A percentile compares a stretch with the other conserved stretches of the same genome.
Conservation (phyloP, 345 rosid genomes). For the Lepidium sativum region DNA sequence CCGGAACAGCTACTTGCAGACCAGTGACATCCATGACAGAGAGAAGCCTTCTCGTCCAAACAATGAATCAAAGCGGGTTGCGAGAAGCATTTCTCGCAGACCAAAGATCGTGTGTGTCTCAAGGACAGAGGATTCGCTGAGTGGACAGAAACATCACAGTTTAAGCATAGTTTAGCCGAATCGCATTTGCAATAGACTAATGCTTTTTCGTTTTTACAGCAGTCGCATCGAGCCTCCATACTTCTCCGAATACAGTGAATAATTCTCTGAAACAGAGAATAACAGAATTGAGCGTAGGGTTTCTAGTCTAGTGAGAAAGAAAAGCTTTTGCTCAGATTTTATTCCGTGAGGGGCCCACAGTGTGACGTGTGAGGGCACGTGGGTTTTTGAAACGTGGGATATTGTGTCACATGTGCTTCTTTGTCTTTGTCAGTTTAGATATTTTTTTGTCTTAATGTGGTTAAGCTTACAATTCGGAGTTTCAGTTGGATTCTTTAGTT, state of each 20-base stretch:
- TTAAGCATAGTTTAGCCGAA: constrained; percentile 49
- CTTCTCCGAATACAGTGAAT: not conserved
- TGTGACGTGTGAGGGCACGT: too few relatives aligned
- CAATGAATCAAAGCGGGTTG: constrained; percentile 46
- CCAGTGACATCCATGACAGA: constrained; percentile 59
- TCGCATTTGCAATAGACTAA: constrained; percentile 67
- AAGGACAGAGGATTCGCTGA: constrained; percentile 52
- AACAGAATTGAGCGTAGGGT: not conserved
- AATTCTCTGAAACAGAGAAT: not conserved
- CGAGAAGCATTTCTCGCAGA: constrained; percentile 58
- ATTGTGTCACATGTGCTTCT: not conserved
- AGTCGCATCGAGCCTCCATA: constrained; percentile 47
- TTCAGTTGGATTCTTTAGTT: not conserved
- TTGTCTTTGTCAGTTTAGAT: not conserved
- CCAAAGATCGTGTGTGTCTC: constrained; percentile 47
- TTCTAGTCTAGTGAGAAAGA: not conserved
- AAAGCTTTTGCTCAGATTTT: constrained; percentile 8
- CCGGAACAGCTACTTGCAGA: constrained; percentile 35
- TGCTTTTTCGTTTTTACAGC: constrained; percentile 41
- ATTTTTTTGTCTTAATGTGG: not conserved
- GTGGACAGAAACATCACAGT: constrained; percentile 55
- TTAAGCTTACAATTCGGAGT: not conserved
- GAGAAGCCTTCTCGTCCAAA: constrained; percentile 39
- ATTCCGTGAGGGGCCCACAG: too few relatives aligned
- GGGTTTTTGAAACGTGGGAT: not conserved